Base-by-base conservation (phyloP, 2,329 filamentous ascomycete species). In the Fusarium duplospermum region DNA sequence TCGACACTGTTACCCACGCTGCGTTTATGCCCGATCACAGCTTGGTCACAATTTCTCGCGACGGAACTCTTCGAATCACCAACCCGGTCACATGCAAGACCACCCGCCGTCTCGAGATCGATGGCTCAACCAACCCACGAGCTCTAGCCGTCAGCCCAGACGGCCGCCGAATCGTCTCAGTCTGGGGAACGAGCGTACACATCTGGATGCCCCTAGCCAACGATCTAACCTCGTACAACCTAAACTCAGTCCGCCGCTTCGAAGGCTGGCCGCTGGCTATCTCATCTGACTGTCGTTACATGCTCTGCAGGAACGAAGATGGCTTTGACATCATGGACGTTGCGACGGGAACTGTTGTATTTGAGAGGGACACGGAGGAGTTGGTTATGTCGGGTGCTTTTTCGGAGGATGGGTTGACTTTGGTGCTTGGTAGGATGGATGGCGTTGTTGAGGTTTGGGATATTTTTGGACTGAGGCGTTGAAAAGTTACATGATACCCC, bases 251-350 rank as follows among this genome's bases (percentile, higher is more conserved):
- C n/a, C 78, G 84, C 20, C 45, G 54, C 54, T 69, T 45, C 16
- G 84, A 86, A 67, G 84, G 84, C 29, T 85, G 83, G 83, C 84
- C 84, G 22, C 72, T 86, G 61, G 79, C 77, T 40, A 78, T 85
- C 35, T 85, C 84, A 5, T 76, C 81, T 2, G 82, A 85, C 68
- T 80, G 81, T 27, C 71, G 80, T 50, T 84, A 81, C 69, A 77
- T 86, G 75, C 79, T 76, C 20, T 83, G 82, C 70, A 78, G 84
- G 67, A 86, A 82, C 0, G 84, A 86, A 62, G 80, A 81, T 4
- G 84, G 84, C 8, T 82, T 85, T 62, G 84, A 86, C 24, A 72
- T 85, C 20, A 83, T 83, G 76, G 82, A 85, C 14, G 73, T 83
- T 29, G 70, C 69, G 11, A 81, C 83, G 1, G 84, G 84, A 0